Evolutionary conservation across 2,329 filamentous ascomycete genomes (phyloP).

Genomic region (Hymenoscyphus salicellus): DNA sequence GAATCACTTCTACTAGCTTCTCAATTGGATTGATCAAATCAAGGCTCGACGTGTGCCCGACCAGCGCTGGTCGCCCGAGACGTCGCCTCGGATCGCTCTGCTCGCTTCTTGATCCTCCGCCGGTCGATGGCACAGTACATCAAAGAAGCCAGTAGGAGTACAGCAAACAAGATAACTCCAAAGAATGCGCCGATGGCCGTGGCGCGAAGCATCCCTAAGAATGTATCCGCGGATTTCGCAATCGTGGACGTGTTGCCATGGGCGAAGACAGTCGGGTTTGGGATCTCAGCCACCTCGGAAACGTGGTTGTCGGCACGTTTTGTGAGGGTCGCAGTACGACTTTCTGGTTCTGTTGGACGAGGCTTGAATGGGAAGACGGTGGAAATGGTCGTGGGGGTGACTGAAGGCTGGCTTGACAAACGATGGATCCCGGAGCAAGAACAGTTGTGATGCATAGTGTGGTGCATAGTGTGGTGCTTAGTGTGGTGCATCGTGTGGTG

Average conservation of each 20-base stretch:
- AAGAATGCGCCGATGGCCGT: not conserved
- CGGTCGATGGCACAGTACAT: not conserved
- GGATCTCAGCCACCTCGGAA: not conserved
- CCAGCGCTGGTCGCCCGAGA: not conserved
- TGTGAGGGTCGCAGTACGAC: not conserved
- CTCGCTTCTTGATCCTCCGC: not conserved
- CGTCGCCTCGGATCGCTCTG: not conserved
- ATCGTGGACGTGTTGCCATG: not conserved
- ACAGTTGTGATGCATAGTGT: not conserved
- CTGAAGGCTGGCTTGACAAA: not conserved
- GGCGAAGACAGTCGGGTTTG: not conserved
- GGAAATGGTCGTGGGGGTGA: not conserved
- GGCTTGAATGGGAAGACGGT: not conserved
- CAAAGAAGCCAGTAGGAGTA: not conserved
- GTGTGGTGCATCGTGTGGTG: not conserved
- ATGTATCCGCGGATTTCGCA: not conserved
- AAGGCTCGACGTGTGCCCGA: not conserved
- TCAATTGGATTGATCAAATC: not conserved
- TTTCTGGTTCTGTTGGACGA: not conserved
- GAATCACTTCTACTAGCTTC: not conserved
- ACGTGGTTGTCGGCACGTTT: no score
- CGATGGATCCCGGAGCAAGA: not conserved
- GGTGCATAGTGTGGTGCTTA: not conserved
- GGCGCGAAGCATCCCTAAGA: not conserved
- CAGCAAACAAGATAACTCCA: not conserved